Evolutionary conservation across 176 grass and related monocot species (phyloP), one percentile per base, ranked within the genome.

Genomic region (Aegilops umbellulata): DNA sequence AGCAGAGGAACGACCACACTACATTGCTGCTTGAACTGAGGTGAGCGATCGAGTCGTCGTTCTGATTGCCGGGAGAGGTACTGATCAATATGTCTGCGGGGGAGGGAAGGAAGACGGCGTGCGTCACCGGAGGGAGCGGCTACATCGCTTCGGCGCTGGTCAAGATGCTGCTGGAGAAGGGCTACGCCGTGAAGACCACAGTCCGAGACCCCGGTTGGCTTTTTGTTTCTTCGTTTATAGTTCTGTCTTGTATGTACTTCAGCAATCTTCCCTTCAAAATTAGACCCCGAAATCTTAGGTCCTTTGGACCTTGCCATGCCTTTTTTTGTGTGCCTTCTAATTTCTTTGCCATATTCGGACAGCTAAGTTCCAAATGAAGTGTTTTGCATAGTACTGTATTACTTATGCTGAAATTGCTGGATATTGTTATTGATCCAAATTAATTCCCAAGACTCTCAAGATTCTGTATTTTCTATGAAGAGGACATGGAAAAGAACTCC

Each of bases 61-160:
- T 39, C 38, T 39, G 38, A 2, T 39, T 39, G 8, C 8, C 8
- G 38, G 38, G 38, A 39, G 38, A 39, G 38, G 38, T 39, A 39
- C 38, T 39, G 38, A 39, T 39, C 38, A 8, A 39, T 0, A 39
- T 39, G 38, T 39, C 38, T 0, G 38, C 8, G 38, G 38, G 38
- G 0, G 38, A 39, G 38, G 38, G 38, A 39, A 39, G 38, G 34
- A 82, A 87, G 82, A 84, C 66, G 57, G 92, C 73, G n/a, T 97
- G 95, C n/a, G 88, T 97, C 6, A 94, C 92, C 8, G 92, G 95
- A 25, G 95, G 90, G 17, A 93, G 83, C n/a, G 92, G 90, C 4
- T 94, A 83, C 58, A 89, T 97, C 3, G 90, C 92, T 3, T 86
- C 92, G 0, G 74, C 22, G 8, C 90, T 97, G 26, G 58, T 94